Evolutionary conservation across 176 grass and related monocot species (phyloP).

Genomic region (Neostapfia colusana): DNA sequence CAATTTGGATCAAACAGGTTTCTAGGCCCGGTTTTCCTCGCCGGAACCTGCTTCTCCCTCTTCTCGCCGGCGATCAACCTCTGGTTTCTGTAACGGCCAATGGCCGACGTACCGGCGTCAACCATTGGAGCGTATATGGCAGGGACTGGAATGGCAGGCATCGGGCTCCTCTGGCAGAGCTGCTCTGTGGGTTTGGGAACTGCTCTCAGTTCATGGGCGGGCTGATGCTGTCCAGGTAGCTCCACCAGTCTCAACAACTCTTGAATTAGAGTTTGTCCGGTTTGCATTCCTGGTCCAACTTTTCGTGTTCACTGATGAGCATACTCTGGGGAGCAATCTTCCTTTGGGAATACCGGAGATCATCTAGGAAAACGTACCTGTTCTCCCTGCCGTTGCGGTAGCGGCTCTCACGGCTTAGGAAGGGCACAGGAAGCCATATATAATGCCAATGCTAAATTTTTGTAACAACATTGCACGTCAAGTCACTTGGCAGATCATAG

Average conservation of each 20-base stretch:
- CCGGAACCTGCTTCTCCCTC: not conserved
- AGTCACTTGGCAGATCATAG: not conserved
- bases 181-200: not conserved
- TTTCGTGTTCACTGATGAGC: not conserved
- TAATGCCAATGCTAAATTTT: not conserved
- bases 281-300: too few species aligned
- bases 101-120: not conserved
- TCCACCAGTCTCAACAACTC: too few species aligned
- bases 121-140: not conserved
- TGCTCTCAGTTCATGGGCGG: conserved; percentile 40
- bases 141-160: not conserved
- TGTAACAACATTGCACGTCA: too few species aligned
- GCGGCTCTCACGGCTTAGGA: conserved; percentile 61
- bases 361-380: conserved; percentile 43
- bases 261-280: too few species aligned
- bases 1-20: not conserved
- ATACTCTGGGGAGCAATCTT: conserved; percentile 51
- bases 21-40: not conserved
- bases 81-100: not conserved
- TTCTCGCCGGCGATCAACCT: conserved; percentile 3
- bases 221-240: conserved; percentile 80
- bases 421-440: conserved; percentile 41
- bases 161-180: too few species aligned
- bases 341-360: conserved; percentile 44
- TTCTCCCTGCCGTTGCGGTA: conserved; percentile 47